Evolutionary conservation across 441 rosid species (phyloP), one percentile per base, ranked within the genome.

Genomic region (Adansonia rubrostipa): DNA sequence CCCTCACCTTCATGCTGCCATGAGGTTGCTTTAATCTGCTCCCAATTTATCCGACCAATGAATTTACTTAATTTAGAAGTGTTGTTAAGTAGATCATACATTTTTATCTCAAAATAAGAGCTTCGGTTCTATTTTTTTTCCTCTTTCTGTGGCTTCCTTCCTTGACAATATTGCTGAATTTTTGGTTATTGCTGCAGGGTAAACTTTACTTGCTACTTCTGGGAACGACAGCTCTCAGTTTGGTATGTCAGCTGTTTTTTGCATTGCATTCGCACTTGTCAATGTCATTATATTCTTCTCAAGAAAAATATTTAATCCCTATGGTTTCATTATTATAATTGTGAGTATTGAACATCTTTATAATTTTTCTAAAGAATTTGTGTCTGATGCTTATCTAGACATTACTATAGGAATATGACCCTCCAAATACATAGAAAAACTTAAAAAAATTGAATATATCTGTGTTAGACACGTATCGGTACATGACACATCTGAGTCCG

Each of bases 161-260:
- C 13, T 63, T 33, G 19, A 33, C 5, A 11, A 68, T 45, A 5
- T 69, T 44, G 57, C 67, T 60, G 57, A 57, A 0, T 19, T 50
- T 63, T 36, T 50, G 24, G 15, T 15, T 47, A 45, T 78, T 56
- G 57, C 19, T 82, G 81, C 95, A 96, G 99, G 92, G 97, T 79
- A 96, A 96, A 83, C 76, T 96, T 80, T 96, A 96, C 85, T 88
- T 92, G 9, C 89, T 96, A 83, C 97, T 96, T 70, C 92, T 96
- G 67, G 99, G 99, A 54, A 96, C 99, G 77, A 96, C 98, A 56
- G 99, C 98, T 77, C 82, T 96, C 72, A 96, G 98, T 86, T 74
- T 96, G 91, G 99, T 96, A 93, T 45, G 75, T n/a, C 87, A 79
- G 60, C 74, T 50, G 13, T 50, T 70, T 1, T 3, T 61, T 82